Base-by-base conservation (phyloP, 1,284 basidiomycete genomes). In the Melampsora larici-populina region DNA sequence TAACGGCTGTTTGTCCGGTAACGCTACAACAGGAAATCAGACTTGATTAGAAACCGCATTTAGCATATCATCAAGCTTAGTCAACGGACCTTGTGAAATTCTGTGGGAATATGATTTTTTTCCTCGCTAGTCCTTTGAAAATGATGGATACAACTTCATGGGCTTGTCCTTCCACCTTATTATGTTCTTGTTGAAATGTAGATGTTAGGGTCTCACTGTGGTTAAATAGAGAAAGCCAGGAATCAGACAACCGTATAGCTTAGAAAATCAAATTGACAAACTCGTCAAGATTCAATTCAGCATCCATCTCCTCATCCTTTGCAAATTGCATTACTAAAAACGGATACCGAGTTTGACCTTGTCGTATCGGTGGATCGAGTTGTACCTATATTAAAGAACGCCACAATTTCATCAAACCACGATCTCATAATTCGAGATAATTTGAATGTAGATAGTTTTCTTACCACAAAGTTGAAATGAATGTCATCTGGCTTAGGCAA, bases 271-370 rank as follows among this genome's bases (percentile, higher is more conserved):
- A 73, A 46, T 7, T 46, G 15, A 86, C 91, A 79, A 84, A 94
- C 92, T 98, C 94, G 76, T 90, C 87, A 86, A 99, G 89, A 83
- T 97, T 97, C 70, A 99, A 86, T 83, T 97, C 94, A 3, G 94
- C 93, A 62, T 95, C 96, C 80, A 96, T 94, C 84, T 97, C 95
- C 84, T 99, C 97, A 81, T 98, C 96, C 79, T 93, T 89, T 36
- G 91, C 91, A 85, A 97, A 99, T 83, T 97, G 94, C 89, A 98
- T 94, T 71, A 99, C 96, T 21, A 99, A 87, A 85, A 97, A 99
- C 70, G 96, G 95, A 84, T 99, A 99, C 64, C 93, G 88, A 0
- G 97, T 99, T 83, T 99, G 97, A 76, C 97, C 97, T 87, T 99
- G 97, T 77, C 97, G 90, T 80, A 99, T 97, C 1, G 96, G 95